Base-by-base conservation (phyloP, 2,329 filamentous ascomycete genomes). In the Fusarium sambucinum region DNA sequence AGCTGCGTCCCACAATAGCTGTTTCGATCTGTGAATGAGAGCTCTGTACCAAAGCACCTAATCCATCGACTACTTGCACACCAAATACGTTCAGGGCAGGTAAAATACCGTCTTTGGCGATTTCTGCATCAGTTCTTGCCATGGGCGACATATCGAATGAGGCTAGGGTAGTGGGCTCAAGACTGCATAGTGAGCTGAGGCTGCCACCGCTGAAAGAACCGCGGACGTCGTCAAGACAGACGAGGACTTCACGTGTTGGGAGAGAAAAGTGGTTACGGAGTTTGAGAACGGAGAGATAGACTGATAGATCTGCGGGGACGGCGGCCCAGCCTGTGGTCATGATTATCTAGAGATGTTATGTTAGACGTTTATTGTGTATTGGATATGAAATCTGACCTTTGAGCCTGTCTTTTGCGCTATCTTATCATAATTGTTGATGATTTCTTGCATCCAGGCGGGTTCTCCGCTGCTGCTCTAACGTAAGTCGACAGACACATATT, bases 131-230 rank as follows among this genome's bases (percentile, higher is more conserved):
- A 6, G 44, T 59, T 29, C 58, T 59, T 25, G 21, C 30, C 8
- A 53, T 12, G n/a, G 45, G 45, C 9, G 58, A 61, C 9, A 59
- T 16, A 10, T 38, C 30, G 32, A 61, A 59, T 11, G 58, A 38
- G 27, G 38, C 58, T 19, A 45, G 14, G 2, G 32, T 38, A 23
- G 38, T 16, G 14, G 55, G 55, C 16, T 59, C 48, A 13, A 66
- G 56, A 27, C 53, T 57, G 19, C 67, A 68, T 19, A 70, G n/a
- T 10, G 63, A 68, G 32, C 46, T 68, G 42, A 70, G 66, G 44
- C 67, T 70, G 1, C 68, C 68, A 14, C 68, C 67, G 17, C 67
- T 68, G 25, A 70, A 68, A 4, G 59, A 65, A 9, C 59, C 64
- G 2, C 21, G 16, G 35, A 59, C 51, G 4, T 56, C 56, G 6